Conservation (phyloP, 2,329 filamentous ascomycete genomes). For the Penicillium sp. region DNA sequence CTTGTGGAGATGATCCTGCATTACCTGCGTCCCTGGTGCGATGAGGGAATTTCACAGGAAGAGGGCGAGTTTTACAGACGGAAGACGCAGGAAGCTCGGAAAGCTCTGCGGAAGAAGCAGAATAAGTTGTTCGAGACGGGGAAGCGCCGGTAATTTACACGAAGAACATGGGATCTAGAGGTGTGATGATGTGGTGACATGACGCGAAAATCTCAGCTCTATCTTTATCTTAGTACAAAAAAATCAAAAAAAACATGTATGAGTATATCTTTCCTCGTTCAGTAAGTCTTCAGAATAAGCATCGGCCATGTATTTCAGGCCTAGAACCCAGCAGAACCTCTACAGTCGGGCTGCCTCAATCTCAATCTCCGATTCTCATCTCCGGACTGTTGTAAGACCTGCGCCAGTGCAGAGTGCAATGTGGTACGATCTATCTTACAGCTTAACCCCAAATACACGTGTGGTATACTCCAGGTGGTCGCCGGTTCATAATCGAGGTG, state of each 20-base stretch:
- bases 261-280: no score
- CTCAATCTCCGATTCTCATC: neutral
- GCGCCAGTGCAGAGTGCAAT: conserved; percentile 14
- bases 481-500: no score
- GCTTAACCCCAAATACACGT: neutral
- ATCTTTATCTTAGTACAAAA: no score
- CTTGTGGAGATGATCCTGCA: neutral
- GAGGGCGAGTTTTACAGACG: neutral
- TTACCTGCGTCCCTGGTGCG: neutral
- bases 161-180: no score
- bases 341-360: neutral
- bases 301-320: no score
- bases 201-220: no score
- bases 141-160: no score
- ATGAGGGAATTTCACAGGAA: neutral
- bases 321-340: no score
- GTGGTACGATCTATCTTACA: conserved; percentile 5
- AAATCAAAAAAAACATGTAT: no score
- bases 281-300: no score
- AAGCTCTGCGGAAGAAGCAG: neutral
- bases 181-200: no score
- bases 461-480: conserved; percentile 8
- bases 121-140: neutral
- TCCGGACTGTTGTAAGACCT: conserved; percentile 11
- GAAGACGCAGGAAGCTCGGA: neutral